Evolutionary conservation across 306 rosid species (phyloP).

Genomic region (Prinsepia uniflora): DNA sequence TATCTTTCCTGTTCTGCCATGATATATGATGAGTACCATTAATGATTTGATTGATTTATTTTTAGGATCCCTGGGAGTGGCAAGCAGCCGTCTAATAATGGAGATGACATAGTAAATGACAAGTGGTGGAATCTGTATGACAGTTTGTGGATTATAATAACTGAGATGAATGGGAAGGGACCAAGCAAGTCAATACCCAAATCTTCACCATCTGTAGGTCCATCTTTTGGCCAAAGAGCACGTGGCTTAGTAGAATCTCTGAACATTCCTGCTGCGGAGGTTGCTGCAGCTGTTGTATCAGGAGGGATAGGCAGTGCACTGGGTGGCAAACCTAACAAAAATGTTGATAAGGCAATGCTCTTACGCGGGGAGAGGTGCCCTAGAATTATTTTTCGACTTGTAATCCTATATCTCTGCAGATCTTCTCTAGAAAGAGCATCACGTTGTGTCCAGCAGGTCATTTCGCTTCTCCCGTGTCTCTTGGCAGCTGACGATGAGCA

Average conservation of each 20-base stretch:
- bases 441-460: constrained; percentile 73
- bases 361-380: constrained; percentile 93
- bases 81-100: constrained; percentile 43
- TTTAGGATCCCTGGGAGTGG: constrained; percentile 46
- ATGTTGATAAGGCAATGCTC: constrained; percentile 90
- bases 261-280: constrained; percentile 98
- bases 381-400: constrained; percentile 78
- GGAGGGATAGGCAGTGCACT: constrained; percentile 93
- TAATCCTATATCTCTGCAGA: constrained; percentile 78
- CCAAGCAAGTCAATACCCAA: constrained; percentile 61
- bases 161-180: constrained; percentile 85
- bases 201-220: constrained; percentile 58
- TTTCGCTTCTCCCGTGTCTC: constrained; percentile 78
- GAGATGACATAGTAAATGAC: constrained; percentile 54
- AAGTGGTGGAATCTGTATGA: constrained; percentile 89
- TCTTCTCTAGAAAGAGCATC: constrained; percentile 88
- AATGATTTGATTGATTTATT: constrained; percentile 20
- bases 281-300: constrained; percentile 97
- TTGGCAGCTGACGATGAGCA: constrained; percentile 91
- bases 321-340: constrained; percentile 78
- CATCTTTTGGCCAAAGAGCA: constrained; percentile 92
- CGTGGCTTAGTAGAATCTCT: constrained; percentile 96
- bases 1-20: not conserved
- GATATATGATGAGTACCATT: constrained; percentile 8
- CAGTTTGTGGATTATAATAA: constrained; percentile 66